Base-by-base conservation (phyloP, 1,284 basidiomycete species). In the Butyriboletus appendiculatus region DNA sequence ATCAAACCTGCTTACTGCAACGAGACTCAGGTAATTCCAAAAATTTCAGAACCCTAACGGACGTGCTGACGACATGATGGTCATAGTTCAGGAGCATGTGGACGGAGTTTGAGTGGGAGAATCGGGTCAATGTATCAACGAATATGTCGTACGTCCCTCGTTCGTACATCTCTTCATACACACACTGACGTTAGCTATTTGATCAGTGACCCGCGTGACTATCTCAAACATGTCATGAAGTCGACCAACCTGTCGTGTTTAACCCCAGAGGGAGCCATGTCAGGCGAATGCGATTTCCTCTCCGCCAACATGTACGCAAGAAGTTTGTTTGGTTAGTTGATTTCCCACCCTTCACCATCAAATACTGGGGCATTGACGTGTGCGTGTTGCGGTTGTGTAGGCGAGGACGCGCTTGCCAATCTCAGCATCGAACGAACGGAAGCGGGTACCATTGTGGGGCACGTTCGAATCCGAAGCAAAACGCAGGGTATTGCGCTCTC, bases 1-100 rank as follows among this genome's bases (percentile, higher is more conserved):
- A 99, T 99, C 78, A 94, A 97, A 72, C 96, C 96, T 0, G 94
- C 95, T 5, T 92, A 92, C 68, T 97, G 95, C 75, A 97, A 90
- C 55, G 96, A 99, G 73, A 87, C 91, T 32, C 92, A 96, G 83
- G 93, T 93, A 67, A 56, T 26, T 18, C 6, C 1, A n/a, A 0
- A 33, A 20, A 12, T 7, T 18, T 12, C 24, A 4, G 1, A n/a
- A 45, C 16, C 15, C 28, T n/a, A 10, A 8, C 20, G 11, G 20
- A 20, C 14, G 7, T 28, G 28, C 38, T 59, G 33, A 64, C 34
- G 42, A 40, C 28, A 39, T 30, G 41, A n/a, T 34, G 20, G 16
- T 35, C 24, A 35, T 33, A 94, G 90, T 96, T 96, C 85, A 85
- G 94, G 37, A 92, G 85, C 66, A 92, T 92, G 89, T 92, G 91